Evolutionary conservation across 208 protist species (phyloP).

Genomic region (Trypanosoma platydactyli): DNA sequence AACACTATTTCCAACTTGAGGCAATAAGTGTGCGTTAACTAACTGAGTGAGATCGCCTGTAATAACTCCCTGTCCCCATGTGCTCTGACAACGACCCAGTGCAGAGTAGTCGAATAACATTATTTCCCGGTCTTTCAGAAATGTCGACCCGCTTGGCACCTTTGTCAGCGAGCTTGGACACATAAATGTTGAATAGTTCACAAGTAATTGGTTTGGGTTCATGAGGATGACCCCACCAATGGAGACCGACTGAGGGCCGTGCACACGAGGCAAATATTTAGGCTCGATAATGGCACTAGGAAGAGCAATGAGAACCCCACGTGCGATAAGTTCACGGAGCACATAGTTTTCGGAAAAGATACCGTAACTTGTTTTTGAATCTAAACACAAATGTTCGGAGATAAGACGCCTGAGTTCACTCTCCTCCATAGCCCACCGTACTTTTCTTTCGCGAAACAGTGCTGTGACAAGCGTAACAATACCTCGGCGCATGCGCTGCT

Average conservation of each 20-base stretch:
- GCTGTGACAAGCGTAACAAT: conserved; percentile 33
- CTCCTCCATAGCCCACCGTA: conserved; percentile 29
- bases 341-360: conserved; percentile 29
- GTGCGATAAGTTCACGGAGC: conserved; percentile 25
- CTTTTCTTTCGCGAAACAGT: conserved; percentile 31
- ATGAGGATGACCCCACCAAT: conserved; percentile 27
- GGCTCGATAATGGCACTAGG: conserved; percentile 33
- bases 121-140: conserved; percentile 25
- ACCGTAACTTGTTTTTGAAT: conserved; percentile 23
- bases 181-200: conserved; percentile 31
- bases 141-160: conserved; percentile 13
- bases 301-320: conserved; percentile 29
- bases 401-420: conserved; percentile 25
- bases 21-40: conserved; percentile 16
- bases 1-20: conserved; percentile 23
- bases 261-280: conserved; percentile 29
- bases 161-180: conserved; percentile 26
- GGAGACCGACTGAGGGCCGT: conserved; percentile 2
- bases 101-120: conserved; percentile 30
- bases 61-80: conserved; percentile 29
- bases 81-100: conserved; percentile 18
- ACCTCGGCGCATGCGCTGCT: conserved; percentile 29
- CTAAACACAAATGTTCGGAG: conserved; percentile 27
- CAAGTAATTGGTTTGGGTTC: conserved; percentile 17
- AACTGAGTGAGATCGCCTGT: conserved; percentile 22